Percentiles rank a stretch among this genome's conserved stretches.
Conservation (phyloP, 1,139 yeast genomes). For the Kurtzmaniella quercitrusa region DNA sequence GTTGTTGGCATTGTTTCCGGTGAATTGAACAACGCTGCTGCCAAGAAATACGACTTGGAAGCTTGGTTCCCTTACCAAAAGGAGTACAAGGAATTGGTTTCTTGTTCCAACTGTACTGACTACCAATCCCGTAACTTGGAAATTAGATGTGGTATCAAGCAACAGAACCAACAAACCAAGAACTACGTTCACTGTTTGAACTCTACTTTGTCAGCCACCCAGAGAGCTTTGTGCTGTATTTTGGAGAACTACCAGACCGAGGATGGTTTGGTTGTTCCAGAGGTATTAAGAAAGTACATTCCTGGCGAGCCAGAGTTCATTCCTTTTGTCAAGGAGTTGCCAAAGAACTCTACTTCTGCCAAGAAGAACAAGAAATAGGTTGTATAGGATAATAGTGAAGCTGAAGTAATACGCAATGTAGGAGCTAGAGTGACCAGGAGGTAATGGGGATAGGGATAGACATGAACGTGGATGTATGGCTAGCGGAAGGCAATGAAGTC, state of each 20-base stretch:
- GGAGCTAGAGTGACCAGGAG: neutral
- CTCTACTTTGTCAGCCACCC: slow-evolving; percentile 96
- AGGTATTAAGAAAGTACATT: slow-evolving; percentile 89
- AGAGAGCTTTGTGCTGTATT: slow-evolving; percentile 95
- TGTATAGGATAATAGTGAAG: neutral
- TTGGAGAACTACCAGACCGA: slow-evolving; percentile 97
- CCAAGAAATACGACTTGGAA: slow-evolving; percentile 96
- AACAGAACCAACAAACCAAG: slow-evolving; percentile 93
- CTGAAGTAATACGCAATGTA: neutral
- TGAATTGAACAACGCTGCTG: slow-evolving; percentile 98
- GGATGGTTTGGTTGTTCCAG: slow-evolving; percentile 90
- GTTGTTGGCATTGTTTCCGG: slow-evolving; percentile 98
- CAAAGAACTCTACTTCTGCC: slow-evolving; percentile 86
- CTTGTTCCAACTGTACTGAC: slow-evolving; percentile 98
- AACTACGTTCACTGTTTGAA: slow-evolving; percentile 97
- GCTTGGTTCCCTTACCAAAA: slow-evolving; percentile 99
- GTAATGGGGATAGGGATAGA: too few relatives aligned
- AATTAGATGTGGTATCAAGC: slow-evolving; percentile 97
- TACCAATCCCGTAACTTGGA: slow-evolving; percentile 98
- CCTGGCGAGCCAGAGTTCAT: slow-evolving; percentile 98
- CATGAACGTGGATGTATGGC: too few relatives aligned
- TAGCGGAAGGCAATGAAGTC: too few relatives aligned
- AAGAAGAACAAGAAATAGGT: slow-evolving; percentile 47
- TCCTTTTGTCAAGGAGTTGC: slow-evolving; percentile 85
- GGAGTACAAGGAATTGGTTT: slow-evolving; percentile 96